phyloP scores from a whole-genome alignment of 2,329 filamentous ascomycete species.

The Colletotrichum lentis region DNA sequence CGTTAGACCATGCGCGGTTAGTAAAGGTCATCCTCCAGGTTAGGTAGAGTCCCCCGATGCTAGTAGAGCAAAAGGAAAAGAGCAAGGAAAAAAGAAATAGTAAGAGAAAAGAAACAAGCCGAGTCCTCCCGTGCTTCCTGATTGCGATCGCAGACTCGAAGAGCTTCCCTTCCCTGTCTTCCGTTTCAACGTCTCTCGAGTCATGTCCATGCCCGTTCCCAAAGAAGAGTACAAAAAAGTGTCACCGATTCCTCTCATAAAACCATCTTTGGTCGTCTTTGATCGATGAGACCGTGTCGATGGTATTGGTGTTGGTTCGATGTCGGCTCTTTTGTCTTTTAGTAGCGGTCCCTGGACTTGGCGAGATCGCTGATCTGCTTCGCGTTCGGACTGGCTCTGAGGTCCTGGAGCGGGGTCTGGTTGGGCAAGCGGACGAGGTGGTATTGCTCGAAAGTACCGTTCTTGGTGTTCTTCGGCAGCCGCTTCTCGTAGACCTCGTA shows the following conservation, averaged over 20 bases:
- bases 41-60: neutral
- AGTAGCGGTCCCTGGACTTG: slow-evolving; percentile 39
- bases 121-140: neutral
- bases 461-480: slow-evolving; percentile 33
- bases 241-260: neutral
- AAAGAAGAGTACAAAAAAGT: too few relatives aligned
- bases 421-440: neutral
- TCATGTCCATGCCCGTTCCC: neutral
- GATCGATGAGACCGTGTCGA: neutral
- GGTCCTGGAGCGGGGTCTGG: neutral
- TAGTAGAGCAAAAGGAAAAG: too few relatives aligned
- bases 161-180: neutral
- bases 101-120: neutral
- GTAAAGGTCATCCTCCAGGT: neutral
- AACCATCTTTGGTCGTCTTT: neutral
- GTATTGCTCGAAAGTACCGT: slow-evolving; percentile 38
- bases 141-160: neutral
- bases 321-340: neutral
- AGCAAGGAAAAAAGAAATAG: too few relatives aligned
- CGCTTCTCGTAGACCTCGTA: slow-evolving; percentile 37
- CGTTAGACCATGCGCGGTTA: neutral
- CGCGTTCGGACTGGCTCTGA: neutral
- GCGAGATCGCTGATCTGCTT: slow-evolving; percentile 36
- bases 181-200: neutral
- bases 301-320: neutral